phyloP scores from a whole-genome alignment of 768 basidiomycete genomes.

The Porpolomopsis calyptriformis region DNA sequence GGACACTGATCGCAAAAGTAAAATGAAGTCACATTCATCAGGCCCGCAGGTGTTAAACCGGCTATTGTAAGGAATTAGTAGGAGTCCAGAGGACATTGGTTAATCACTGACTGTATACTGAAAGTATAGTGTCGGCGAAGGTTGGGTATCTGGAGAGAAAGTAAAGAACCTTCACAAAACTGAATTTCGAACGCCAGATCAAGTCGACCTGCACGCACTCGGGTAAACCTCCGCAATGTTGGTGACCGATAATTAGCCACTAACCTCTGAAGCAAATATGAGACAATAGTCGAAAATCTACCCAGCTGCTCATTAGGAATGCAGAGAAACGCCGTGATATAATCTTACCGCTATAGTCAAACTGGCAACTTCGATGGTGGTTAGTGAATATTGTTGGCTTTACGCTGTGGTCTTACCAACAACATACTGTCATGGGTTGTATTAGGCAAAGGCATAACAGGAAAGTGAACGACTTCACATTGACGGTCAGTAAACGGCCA shows the following conservation, averaged over 20 bases:
- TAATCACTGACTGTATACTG: background rate
- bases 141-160: slow-evolving; percentile 1
- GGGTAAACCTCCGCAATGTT: background rate
- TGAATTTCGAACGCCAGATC: slow-evolving; percentile 1
- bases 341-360: background rate
- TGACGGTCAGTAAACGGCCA: background rate
- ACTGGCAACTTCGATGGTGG: background rate
- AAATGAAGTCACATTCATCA: background rate
- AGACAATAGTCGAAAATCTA: background rate
- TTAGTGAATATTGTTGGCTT: background rate
- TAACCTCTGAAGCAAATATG: background rate
- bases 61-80: background rate
- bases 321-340: too few relatives aligned
- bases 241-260: background rate
- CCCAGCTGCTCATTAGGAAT: background rate
- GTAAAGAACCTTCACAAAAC: background rate
- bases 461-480: background rate
- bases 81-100: background rate
- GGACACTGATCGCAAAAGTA: background rate
- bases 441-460: background rate
- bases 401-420: background rate
- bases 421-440: background rate
- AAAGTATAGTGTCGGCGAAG: background rate
- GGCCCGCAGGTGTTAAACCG: background rate
- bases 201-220: background rate